Percentiles rank a stretch among this genome's conserved stretches.
These are phyloP conservation scores for Halteria grandinella DNA, from an alignment of 73 alveolate species.

Conservation along the genomic window DNA sequence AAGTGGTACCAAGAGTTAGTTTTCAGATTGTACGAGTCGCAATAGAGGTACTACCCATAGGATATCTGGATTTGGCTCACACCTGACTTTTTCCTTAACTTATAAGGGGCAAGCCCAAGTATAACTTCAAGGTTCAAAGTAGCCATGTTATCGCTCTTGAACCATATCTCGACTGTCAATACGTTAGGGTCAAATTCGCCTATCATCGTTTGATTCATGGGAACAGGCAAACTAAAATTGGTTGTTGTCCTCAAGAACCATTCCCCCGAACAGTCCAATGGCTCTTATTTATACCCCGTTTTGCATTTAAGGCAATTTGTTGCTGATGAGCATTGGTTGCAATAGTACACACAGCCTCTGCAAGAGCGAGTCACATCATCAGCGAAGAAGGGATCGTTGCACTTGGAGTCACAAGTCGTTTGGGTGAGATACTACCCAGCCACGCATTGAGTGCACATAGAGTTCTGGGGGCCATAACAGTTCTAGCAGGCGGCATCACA, in stretches of 20 bases:
- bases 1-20: slow-evolving; percentile 22
- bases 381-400: slow-evolving; percentile 14
- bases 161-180: slow-evolving; percentile 33
- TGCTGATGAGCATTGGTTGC: background rate
- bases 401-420: background rate
- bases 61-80: background rate
- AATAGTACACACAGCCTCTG: background rate
- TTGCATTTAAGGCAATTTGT: slow-evolving; percentile 1
- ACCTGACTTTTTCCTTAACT: slow-evolving; percentile 7
- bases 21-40: slow-evolving; percentile 2
- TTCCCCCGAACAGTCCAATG: slow-evolving; percentile 20
- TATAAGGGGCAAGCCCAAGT: slow-evolving; percentile 31
- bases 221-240: background rate
- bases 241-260: background rate
- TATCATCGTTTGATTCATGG: background rate
- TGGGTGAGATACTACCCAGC: background rate
- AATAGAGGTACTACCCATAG: background rate
- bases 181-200: background rate
- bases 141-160: slow-evolving; percentile 2
- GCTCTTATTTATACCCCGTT: background rate
- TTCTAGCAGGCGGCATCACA: slow-evolving; percentile 21
- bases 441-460: background rate
- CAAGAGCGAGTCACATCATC: background rate
- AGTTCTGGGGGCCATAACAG: background rate
- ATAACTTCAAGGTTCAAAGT: slow-evolving; percentile 6